Percentiles rank a stretch among this genome's conserved stretches.
Evolutionary conservation across 2,329 filamentous ascomycete species (phyloP).

Genomic region (Diaporthe ampelina): DNA sequence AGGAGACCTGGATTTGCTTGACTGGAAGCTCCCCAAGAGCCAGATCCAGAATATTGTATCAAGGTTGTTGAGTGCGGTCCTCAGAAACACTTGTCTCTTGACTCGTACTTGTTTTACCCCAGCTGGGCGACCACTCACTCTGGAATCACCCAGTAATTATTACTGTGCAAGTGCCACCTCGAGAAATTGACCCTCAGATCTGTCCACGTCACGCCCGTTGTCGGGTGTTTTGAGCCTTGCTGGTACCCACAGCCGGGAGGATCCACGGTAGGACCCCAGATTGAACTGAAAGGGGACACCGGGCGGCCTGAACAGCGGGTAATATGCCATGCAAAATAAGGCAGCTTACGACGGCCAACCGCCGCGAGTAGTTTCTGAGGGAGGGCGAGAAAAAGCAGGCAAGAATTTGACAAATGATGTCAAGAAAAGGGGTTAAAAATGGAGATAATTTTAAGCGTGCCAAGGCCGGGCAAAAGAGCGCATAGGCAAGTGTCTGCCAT

Average conservation of each 20-base stretch:
- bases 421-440: constrained; percentile 39
- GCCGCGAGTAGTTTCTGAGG: background rate
- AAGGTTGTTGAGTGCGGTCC: background rate
- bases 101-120: background rate
- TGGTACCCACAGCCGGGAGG: constrained; percentile 13
- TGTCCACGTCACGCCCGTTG: constrained; percentile 16
- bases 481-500: constrained; percentile 27
- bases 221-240: constrained; percentile 9
- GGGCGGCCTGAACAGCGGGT: constrained; percentile 22
- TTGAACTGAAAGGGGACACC: constrained; percentile 19
- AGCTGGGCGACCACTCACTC: background rate
- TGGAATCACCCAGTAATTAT: background rate
- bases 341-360: constrained; percentile 15
- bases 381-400: constrained; percentile 8
- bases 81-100: background rate
- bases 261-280: constrained; percentile 18
- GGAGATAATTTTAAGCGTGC: constrained; percentile 37
- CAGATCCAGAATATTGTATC: background rate
- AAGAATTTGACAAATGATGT: constrained; percentile 31
- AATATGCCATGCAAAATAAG: background rate
- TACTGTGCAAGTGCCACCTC: background rate
- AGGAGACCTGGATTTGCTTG: background rate
- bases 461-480: constrained; percentile 26
- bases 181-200: background rate
- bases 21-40: background rate